Evolutionary conservation across 108 stramenopile species (phyloP).

Genomic region (Stephanodiscus triporus): DNA sequence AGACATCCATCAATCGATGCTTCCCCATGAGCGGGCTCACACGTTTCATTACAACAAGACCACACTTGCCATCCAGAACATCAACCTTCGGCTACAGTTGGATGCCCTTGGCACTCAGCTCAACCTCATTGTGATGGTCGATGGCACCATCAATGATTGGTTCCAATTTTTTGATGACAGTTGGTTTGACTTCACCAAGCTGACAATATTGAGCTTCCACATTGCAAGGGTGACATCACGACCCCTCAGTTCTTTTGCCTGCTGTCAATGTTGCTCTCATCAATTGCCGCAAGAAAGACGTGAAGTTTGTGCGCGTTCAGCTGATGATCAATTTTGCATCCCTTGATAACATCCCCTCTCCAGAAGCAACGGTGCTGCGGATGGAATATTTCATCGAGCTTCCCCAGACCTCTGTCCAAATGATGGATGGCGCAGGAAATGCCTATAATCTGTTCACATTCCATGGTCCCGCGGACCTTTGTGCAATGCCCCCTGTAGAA

Average conservation of each 20-base stretch:
- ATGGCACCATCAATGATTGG: not conserved
- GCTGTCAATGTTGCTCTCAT: not conserved
- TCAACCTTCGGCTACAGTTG: no score
- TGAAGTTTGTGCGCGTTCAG: constrained; percentile 1
- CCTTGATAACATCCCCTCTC: not conserved
- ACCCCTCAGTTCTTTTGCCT: not conserved
- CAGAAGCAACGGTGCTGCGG: not conserved
- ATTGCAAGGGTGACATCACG: not conserved
- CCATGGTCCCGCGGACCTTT: no score
- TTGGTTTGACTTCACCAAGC: not conserved
- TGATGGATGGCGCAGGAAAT: no score
- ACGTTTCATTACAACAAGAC: no score
- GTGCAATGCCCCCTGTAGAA: no score
- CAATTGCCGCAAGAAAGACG: not conserved
- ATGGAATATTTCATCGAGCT: no score
- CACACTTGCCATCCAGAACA: no score
- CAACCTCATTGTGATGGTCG: not conserved
- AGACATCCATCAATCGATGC: no score
- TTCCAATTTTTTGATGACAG: not conserved
- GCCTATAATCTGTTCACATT: no score
- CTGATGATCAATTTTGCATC: not conserved
- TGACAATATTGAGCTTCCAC: not conserved
- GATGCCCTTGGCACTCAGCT: not conserved
- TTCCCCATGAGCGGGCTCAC: no score
- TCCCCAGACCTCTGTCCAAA: no score